Base-by-base conservation (phyloP, 106 monocot genomes). In the Dioscorea zingiberensis region DNA sequence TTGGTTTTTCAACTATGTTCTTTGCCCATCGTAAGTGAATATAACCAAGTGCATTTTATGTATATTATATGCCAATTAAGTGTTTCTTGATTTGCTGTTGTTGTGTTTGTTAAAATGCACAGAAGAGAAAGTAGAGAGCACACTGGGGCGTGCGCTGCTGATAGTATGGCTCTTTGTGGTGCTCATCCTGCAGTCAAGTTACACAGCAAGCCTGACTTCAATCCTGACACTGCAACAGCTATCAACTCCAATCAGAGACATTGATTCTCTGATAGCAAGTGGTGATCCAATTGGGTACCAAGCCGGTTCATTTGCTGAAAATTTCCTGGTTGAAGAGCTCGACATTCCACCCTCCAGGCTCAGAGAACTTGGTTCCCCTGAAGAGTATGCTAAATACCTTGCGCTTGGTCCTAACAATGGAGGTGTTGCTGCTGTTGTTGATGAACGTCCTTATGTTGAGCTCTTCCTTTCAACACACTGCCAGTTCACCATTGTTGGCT, bases 171-270 rank as follows among this genome's bases (percentile, higher is more conserved):
- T 74, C n/a, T 74, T 74, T 44, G 66, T 74, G 44, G 57, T 74
- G 6, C 25, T 74, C 7, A 74, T 74, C 21, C 11, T 74, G 16
- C 21, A 58, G 11, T 58, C 65, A 26, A 74, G 66, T 12, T 74
- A 74, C 74, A 66, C 58, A 1, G 74, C 74, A 2, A 74, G 74
- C 48, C 48, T 74, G 58, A 74, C 74, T n/a, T 74, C 74, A 28
- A 74, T 74, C 19, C 58, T 74, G 19, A 74, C 74, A 23, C 66
- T 74, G 14, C 74, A 70, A 26, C 59, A 70, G 16, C 46, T 70
- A 14, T 70, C 60, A 56, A 28, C 69, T 25, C 45, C 15, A 11
- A 38, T 6, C 38, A 58, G 59, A 47, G 70, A 59, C 24, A 19
- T 70, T n/a, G 70, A 70, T 15, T 59, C 59, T 25, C 23, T 70